Evolutionary conservation across 768 basidiomycete species (phyloP).

Genomic region (Leccinum variicolor): DNA sequence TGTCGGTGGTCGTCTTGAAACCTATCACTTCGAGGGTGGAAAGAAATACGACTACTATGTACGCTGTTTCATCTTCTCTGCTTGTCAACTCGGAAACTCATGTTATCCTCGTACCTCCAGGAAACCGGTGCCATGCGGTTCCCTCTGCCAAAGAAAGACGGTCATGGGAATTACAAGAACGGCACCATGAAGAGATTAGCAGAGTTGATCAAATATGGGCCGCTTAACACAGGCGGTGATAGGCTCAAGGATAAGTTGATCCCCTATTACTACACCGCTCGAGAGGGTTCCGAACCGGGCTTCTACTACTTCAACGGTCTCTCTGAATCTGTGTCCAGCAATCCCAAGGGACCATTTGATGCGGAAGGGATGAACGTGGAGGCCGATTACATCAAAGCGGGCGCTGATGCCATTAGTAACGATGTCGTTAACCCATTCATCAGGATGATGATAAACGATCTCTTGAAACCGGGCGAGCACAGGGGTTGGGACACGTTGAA

Average conservation of each 20-base stretch:
- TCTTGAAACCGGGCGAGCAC: conserved; percentile 5
- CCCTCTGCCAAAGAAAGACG: conserved; percentile 20
- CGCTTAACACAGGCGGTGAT: conserved; percentile 19
- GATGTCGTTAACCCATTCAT: conserved; percentile 22
- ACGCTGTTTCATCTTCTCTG: conserved; percentile 3
- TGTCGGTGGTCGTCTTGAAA: conserved; percentile 43
- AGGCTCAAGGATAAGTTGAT: conserved; percentile 18
- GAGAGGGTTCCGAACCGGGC: conserved; percentile 9
- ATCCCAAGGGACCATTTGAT: conserved; percentile 2
- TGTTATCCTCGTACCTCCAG: not conserved
- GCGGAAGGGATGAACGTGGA: conserved; percentile 8
- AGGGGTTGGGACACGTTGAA: conserved; percentile 28
- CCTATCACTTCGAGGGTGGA: conserved; percentile 35
- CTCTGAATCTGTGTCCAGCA: not conserved
- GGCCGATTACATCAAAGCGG: conserved; percentile 10
- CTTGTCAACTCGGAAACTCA: not conserved
- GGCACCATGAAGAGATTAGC: conserved; percentile 32
- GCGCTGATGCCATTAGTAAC: conserved; percentile 15
- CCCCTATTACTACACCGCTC: conserved; percentile 16
- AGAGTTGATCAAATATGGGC: conserved; percentile 28
- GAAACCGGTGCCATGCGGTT: conserved; percentile 44
- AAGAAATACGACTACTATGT: conserved; percentile 37
- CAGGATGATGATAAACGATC: conserved; percentile 16
- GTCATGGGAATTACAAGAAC: conserved; percentile 14
- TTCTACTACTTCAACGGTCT: conserved; percentile 12